phyloP scores from a whole-genome alignment of 257 asterid species.

The Coffea eugenioides region DNA sequence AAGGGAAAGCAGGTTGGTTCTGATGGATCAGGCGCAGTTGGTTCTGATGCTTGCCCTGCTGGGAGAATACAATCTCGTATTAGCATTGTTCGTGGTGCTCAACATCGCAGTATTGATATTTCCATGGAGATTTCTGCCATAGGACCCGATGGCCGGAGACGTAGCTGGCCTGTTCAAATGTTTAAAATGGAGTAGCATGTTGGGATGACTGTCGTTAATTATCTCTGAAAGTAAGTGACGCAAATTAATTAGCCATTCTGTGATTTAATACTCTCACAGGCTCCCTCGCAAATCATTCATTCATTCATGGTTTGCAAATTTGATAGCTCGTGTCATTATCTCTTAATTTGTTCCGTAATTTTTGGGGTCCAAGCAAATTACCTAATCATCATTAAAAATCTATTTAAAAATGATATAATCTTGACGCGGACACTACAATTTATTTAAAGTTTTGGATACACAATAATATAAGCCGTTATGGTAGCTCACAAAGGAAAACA shows the following conservation, averaged over 20 bases:
- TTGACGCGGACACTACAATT: too few species aligned
- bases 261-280: too few species aligned
- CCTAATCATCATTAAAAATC: too few species aligned
- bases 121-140: conserved; percentile 73
- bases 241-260: background rate
- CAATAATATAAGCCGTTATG: too few species aligned
- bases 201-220: background rate
- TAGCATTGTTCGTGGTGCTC: conserved; percentile 66
- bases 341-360: too few species aligned
- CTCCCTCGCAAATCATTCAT: too few species aligned
- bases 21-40: conserved; percentile 37
- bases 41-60: conserved; percentile 65
- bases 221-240: background rate
- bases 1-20: conserved; percentile 20
- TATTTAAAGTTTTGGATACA: too few species aligned
- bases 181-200: conserved; percentile 37
- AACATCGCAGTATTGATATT: conserved; percentile 91
- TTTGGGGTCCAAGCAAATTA: too few species aligned
- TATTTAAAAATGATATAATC: too few species aligned
- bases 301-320: too few species aligned
- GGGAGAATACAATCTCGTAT: conserved; percentile 60
- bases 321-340: too few species aligned
- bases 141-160: conserved; percentile 49
- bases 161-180: conserved; percentile 66
- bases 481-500: too few species aligned